phyloP scores from a whole-genome alignment of 1,139 yeast species.

The Hyphopichia burtonii region DNA sequence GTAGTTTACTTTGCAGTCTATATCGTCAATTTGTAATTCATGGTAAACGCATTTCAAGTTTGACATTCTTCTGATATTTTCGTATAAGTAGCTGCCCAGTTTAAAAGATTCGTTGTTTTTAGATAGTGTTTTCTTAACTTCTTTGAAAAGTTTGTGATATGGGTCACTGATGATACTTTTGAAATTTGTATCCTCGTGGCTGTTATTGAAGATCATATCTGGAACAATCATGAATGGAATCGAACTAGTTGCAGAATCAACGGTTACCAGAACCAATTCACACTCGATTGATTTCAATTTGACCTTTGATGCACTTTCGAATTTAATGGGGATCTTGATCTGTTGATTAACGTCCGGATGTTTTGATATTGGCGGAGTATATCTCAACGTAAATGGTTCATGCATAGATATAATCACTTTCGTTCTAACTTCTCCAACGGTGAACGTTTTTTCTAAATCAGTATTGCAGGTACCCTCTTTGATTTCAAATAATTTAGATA shows the following conservation, averaged over 20 bases:
- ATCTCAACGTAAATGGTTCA: neutral
- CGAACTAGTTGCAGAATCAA: neutral
- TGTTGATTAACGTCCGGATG: neutral
- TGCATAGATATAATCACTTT: neutral
- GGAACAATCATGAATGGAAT: slow-evolving; percentile 3
- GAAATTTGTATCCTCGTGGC: neutral
- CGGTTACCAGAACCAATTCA: slow-evolving; percentile 2
- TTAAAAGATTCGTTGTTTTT: neutral
- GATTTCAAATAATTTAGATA: neutral
- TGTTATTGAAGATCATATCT: neutral
- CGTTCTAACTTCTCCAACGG: neutral
- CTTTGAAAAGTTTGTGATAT: neutral
- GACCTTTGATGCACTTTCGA: neutral
- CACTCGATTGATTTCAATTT: slow-evolving; percentile 1
- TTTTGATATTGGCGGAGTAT: neutral
- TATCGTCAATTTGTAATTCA: neutral
- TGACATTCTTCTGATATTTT: neutral
- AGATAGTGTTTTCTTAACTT: neutral
- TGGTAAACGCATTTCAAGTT: slow-evolving; percentile 1
- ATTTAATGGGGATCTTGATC: neutral
- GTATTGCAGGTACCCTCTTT: neutral
- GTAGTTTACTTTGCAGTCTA: neutral
- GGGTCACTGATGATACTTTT: neutral
- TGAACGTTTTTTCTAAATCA: neutral
- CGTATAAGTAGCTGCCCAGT: neutral